phyloP scores from a whole-genome alignment of 495 filamentous ascomycete genomes.

The Hypoxylon cercidicola region DNA sequence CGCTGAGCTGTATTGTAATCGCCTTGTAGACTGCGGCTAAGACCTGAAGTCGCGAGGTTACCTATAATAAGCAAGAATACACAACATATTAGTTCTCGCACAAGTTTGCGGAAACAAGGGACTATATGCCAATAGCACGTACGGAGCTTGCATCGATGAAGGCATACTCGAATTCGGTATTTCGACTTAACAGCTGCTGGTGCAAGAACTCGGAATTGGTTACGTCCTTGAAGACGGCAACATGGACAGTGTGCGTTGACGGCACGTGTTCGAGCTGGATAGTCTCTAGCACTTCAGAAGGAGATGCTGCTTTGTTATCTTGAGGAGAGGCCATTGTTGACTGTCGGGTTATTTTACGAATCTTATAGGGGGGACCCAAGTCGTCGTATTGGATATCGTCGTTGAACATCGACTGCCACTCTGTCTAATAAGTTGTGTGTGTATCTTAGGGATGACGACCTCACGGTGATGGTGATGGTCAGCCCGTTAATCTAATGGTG shows the following conservation, averaged over 20 bases:
- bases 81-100: constrained; percentile 3
- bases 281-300: constrained; percentile 53
- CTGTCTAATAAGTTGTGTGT: background rate
- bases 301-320: no score
- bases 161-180: constrained; percentile 88
- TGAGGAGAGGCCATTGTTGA: constrained; percentile 19
- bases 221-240: constrained; percentile 79
- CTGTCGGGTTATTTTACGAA: background rate
- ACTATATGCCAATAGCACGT: constrained; percentile 8
- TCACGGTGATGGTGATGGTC: constrained; percentile 5
- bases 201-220: constrained; percentile 80
- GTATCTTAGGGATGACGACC: background rate
- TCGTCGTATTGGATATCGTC: background rate
- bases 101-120: background rate
- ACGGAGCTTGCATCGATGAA: constrained; percentile 77
- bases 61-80: constrained; percentile 54
- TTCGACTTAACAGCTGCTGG: constrained; percentile 81
- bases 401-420: constrained; percentile 1
- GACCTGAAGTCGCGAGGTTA: constrained; percentile 73
- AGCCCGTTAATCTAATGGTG: constrained; percentile 12
- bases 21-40: constrained; percentile 83
- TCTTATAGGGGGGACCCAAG: background rate
- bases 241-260: constrained; percentile 69
- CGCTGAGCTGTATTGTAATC: constrained; percentile 68
- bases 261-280: constrained; percentile 78